A percentile compares a stretch with the other conserved stretches of the same genome.
These are phyloP conservation scores for Aspergillus cavernicola DNA, from an alignment of 495 filamentous ascomycete species.

Conservation along the genomic window DNA sequence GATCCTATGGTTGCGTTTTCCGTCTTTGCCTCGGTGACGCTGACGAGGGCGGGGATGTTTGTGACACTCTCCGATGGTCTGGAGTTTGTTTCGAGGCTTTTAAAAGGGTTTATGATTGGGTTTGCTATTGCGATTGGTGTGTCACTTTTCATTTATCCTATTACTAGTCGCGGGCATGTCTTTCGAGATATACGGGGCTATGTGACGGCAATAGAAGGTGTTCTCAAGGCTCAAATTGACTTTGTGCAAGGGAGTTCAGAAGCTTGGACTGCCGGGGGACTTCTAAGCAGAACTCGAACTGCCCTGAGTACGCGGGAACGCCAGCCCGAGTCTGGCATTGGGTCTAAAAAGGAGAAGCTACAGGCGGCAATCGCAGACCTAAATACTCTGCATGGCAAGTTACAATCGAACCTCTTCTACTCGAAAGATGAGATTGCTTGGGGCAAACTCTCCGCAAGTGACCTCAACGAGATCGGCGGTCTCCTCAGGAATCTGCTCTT, in stretches of 20 bases:
- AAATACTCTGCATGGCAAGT: constrained; percentile 59
- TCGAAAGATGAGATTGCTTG: constrained; percentile 68
- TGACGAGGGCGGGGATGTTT: constrained; percentile 47
- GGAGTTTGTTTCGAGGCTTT: constrained; percentile 48
- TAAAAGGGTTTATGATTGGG: constrained; percentile 62
- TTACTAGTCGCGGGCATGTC: constrained; percentile 55
- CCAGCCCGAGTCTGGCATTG: constrained; percentile 30
- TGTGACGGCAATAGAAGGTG: constrained; percentile 45
- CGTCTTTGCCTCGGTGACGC: constrained; percentile 59
- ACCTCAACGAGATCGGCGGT: constrained; percentile 52
- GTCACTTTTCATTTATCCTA: constrained; percentile 61
- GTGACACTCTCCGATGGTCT: constrained; percentile 46
- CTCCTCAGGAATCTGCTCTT: constrained; percentile 56
- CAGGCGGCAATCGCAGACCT: constrained; percentile 46
- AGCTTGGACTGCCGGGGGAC: constrained; percentile 16
- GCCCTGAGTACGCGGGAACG: constrained; percentile 18
- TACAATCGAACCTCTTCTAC: constrained; percentile 63
- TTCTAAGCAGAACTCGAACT: constrained; percentile 24
- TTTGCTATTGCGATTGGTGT: constrained; percentile 61
- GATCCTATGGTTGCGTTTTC: constrained; percentile 68
- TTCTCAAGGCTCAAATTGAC: constrained; percentile 52
- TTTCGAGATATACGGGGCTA: constrained; percentile 55
- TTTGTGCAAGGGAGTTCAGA: constrained; percentile 47
- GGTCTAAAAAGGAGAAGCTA: constrained; percentile 37
- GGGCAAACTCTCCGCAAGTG: constrained; percentile 64